Evolutionary conservation across 305 asterid genomes (phyloP).

Genomic region (Fraxinus velutina): DNA sequence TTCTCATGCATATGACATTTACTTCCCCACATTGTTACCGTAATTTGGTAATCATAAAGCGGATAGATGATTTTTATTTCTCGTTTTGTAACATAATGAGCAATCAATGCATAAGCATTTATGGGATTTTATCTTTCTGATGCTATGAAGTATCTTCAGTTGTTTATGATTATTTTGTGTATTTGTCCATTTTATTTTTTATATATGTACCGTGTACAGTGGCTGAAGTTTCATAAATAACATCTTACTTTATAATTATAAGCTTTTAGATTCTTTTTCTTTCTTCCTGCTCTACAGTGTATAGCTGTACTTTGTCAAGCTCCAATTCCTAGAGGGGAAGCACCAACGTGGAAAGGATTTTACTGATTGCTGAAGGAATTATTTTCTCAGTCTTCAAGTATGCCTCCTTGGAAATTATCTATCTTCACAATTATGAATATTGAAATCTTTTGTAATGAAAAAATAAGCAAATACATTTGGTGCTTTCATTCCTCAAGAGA

Average conservation of each 20-base stretch:
- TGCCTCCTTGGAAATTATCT: background rate
- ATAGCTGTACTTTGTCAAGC: background rate
- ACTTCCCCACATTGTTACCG: constrained; percentile 7
- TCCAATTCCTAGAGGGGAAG: background rate
- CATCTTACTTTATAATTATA: background rate
- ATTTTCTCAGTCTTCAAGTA: background rate
- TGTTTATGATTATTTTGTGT: background rate
- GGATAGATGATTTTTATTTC: constrained; percentile 26
- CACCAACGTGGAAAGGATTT: background rate
- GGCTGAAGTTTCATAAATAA: background rate
- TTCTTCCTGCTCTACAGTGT: background rate
- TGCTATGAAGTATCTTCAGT: background rate
- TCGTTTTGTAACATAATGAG: background rate
- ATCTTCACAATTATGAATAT: background rate
- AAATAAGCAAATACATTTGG: background rate
- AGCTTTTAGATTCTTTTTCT: background rate
- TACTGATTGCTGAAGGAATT: background rate
- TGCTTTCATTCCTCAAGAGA: background rate
- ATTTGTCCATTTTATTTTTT: background rate
- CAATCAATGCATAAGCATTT: background rate
- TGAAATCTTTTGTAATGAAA: background rate
- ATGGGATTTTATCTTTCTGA: background rate
- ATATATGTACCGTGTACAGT: background rate
- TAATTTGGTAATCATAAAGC: constrained; percentile 27
- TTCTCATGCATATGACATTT: constrained; percentile 41